phyloP scores from a whole-genome alignment of 2,329 filamentous ascomycete genomes.

The Tolypocladium pustulatum region DNA sequence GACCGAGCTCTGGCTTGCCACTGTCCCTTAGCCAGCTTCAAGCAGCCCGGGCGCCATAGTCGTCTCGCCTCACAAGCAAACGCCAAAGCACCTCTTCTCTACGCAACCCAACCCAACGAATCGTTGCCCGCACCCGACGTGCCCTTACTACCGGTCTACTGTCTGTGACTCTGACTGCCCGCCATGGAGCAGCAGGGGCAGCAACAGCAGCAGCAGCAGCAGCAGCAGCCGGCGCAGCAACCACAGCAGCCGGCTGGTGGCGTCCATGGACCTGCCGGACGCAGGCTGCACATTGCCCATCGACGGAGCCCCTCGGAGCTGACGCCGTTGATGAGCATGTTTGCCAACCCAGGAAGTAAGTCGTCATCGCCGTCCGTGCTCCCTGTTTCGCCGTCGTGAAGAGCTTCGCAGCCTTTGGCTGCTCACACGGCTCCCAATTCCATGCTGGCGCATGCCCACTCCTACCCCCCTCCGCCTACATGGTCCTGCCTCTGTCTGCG shows the following conservation, averaged over 20 bases:
- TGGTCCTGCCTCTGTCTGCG: not conserved
- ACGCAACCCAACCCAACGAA: constrained; percentile 8
- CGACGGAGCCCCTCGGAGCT: constrained; percentile 94
- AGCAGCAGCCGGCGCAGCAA: constrained; percentile 37
- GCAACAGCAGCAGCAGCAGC: constrained; percentile 25
- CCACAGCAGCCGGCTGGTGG: constrained; percentile 41
- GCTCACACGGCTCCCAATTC: not conserved
- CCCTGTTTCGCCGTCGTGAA: not conserved
- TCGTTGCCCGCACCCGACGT: constrained; percentile 26
- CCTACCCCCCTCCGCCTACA: not conserved
- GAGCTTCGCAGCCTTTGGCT: not conserved
- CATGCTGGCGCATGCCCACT: not conserved
- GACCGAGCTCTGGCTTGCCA: constrained; percentile 7
- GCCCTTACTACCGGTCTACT: constrained; percentile 18
- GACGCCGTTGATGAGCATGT: constrained; percentile 95
- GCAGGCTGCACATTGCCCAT: constrained; percentile 93
- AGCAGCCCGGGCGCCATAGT: not conserved
- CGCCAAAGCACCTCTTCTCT: constrained; percentile 5
- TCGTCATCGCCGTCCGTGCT: constrained; percentile 13
- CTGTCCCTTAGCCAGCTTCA: constrained; percentile 9
- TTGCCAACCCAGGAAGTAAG: constrained; percentile 54
- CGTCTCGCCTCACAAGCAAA: not conserved
- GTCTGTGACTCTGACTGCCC: constrained; percentile 35
- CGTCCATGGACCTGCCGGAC: constrained; percentile 66
- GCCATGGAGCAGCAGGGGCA: constrained; percentile 50